Base-by-base conservation (phyloP, 2,329 filamentous ascomycete genomes). In the Aspergillus tanneri region DNA sequence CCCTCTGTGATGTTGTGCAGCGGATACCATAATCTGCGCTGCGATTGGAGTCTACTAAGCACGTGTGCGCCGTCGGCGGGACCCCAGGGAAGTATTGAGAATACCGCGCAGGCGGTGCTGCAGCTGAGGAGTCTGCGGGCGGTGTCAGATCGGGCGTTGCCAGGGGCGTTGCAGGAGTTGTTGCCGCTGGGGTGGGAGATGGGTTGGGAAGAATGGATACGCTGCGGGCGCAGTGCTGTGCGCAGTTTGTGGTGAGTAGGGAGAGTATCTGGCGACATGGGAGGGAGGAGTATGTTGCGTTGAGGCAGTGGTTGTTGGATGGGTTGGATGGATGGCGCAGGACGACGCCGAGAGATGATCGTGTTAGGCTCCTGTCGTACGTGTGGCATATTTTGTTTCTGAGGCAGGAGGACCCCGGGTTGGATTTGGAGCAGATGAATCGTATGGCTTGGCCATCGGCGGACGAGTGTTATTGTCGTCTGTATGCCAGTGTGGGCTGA, bases 231-330 rank as follows among this genome's bases (percentile, higher is more conserved):
- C 72, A 79, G 61, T 82, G 79, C 58, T 82, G 78, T 64, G 79
- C 78, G 9, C 80, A 81, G 52, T 82, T 81, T 58, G 77, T 74
- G 10, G 77, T 81, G 18, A 69, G 73, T 3, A 64, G 75, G 4
- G 69, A 75, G 10, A 68, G 71, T 14, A 71, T 81, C 14, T 73
- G 70, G 62, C 72, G 74, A 49, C 76, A 80, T 60, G 69, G 71
- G 0, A 66, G 70, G 1, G 74, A 75, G 9, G 76, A 80, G 54
- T 80, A 81, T 56, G 57, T 77, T 11, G 77, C 77, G 19, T 63
- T 81, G 43, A 67, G 79, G 28, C 73, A 79, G 52, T 82, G 79
- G 79, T 61, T 82, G 25, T 62, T 77, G 6, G 74, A 77, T 58
- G 64, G 62, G 14, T 59, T 37, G 25, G 49, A 49, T 18, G 52